phyloP scores from a whole-genome alignment of 257 asterid genomes.

The Anisodus tanguticus region DNA sequence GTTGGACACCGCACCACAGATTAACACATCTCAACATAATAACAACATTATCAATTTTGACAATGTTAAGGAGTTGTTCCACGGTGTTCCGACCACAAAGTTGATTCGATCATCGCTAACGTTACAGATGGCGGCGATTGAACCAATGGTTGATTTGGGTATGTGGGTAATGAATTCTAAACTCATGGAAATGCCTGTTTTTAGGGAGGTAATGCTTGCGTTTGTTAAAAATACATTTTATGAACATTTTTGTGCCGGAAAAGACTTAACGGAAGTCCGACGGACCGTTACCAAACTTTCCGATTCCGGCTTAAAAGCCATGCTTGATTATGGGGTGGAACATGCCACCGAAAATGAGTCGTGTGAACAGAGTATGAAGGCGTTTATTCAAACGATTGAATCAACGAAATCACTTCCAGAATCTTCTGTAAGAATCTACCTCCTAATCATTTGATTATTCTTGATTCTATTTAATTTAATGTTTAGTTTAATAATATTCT shows the following conservation, averaged over 20 bases:
- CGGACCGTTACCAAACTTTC: constrained; percentile 50
- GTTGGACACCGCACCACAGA: background rate
- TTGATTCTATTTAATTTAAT: background rate
- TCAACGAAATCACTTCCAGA: constrained; percentile 42
- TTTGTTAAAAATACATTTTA: constrained; percentile 53
- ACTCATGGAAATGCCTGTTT: constrained; percentile 47
- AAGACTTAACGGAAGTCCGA: constrained; percentile 49
- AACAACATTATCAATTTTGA: constrained; percentile 32
- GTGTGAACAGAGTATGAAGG: constrained; percentile 57
- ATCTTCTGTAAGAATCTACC: constrained; percentile 50
- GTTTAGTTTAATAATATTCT: background rate
- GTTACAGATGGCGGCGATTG: constrained; percentile 51
- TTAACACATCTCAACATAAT: background rate
- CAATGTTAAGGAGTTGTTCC: constrained; percentile 49
- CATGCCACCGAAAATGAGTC: constrained; percentile 59
- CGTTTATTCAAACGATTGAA: constrained; percentile 58
- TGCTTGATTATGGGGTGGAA: constrained; percentile 90
- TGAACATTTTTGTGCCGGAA: constrained; percentile 81
- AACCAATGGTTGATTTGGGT: constrained; percentile 62
- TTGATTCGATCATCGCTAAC: constrained; percentile 53
- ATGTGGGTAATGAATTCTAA: constrained; percentile 54
- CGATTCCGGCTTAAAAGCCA: constrained; percentile 60
- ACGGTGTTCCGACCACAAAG: constrained; percentile 53
- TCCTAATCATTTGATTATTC: background rate
- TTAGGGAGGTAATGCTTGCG: constrained; percentile 43